Evolutionary conservation across 805 yeast genomes (phyloP), one percentile per base, ranked within the genome.

Genomic region (Kodamaea lidongshanica): DNA sequence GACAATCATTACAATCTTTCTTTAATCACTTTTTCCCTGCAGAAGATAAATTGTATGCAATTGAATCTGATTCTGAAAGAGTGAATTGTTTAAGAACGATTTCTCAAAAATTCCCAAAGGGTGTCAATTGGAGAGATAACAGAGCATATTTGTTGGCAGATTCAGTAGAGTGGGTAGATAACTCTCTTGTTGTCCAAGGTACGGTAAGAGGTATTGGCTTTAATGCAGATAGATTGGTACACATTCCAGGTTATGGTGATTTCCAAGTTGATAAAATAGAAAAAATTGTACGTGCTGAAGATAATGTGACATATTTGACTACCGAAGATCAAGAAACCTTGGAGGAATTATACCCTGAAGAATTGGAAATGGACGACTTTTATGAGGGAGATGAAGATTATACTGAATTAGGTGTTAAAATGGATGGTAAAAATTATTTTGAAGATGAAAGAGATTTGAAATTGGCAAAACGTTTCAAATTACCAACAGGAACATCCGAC

Each of bases 231-330:
- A 70, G 87, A 45, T 57, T 85, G 32, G 74, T 94, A 21, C 95
- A 89, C 50, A 61, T 94, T 18, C 95, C 95, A 4, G 95, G 88
- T 1, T 66, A 70, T 38, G 99, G 98, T 11, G 97, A 92, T 54
- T 87, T 75, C 61, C 86, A 80, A 54, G 55, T 92, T 13, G 77
- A 72, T 27, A 68, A 60, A 28, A 73, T 92, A 33, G 87, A 80
- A 45, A 74, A 62, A 41, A 24, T 74, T 3, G 40, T 44, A 43
- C 25, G 30, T 47, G 37, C 49, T 52, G 35, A 41, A 46, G 47
- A 45, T 32, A 24, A 34, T n/a, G 55, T 47, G 9, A 38, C 38
- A 38, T 39, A 40, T 28, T 12, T 40, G 28, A 47, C 67, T 38
- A 30, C 54, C 33, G 72, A 60, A 23, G 48, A 60, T 12, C 77